These are phyloP conservation scores for Sanguinoderma infundibulare DNA, from an alignment of 1,284 basidiomycete genomes.

Conservation along the genomic window DNA sequence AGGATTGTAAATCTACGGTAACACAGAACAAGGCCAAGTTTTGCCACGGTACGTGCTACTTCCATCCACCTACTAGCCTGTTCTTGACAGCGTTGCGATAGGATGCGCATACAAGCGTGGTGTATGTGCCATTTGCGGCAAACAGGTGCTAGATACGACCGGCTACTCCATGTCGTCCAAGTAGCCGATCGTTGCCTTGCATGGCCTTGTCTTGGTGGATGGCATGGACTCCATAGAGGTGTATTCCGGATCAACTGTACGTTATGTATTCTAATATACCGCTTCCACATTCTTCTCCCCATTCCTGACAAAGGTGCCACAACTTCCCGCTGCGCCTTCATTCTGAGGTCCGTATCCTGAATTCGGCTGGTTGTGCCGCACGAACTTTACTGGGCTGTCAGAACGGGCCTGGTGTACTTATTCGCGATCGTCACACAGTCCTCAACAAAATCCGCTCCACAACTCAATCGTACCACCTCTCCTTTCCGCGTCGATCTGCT, in stretches of 20 bases:
- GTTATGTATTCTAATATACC: slow-evolving; percentile 23
- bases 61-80: slow-evolving; percentile 1
- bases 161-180: slow-evolving; percentile 86
- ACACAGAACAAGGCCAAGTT: slow-evolving; percentile 86
- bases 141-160: slow-evolving; percentile 78
- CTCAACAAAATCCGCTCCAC: neutral
- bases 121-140: slow-evolving; percentile 82
- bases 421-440: neutral
- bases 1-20: slow-evolving; percentile 79
- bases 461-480: slow-evolving; percentile 10
- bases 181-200: slow-evolving; percentile 36
- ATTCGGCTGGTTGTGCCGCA: neutral
- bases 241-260: slow-evolving; percentile 20
- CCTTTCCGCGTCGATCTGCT: slow-evolving; percentile 24
- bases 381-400: neutral
- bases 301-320: neutral
- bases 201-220: neutral
- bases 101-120: slow-evolving; percentile 88
- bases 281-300: neutral
- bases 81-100: slow-evolving; percentile 33
- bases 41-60: slow-evolving; percentile 68
- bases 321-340: neutral
- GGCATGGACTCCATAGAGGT: slow-evolving; percentile 23
- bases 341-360: neutral
- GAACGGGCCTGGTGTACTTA: neutral